phyloP scores from a whole-genome alignment of 768 basidiomycete species.

The Agaricus sinodeliciosus region DNA sequence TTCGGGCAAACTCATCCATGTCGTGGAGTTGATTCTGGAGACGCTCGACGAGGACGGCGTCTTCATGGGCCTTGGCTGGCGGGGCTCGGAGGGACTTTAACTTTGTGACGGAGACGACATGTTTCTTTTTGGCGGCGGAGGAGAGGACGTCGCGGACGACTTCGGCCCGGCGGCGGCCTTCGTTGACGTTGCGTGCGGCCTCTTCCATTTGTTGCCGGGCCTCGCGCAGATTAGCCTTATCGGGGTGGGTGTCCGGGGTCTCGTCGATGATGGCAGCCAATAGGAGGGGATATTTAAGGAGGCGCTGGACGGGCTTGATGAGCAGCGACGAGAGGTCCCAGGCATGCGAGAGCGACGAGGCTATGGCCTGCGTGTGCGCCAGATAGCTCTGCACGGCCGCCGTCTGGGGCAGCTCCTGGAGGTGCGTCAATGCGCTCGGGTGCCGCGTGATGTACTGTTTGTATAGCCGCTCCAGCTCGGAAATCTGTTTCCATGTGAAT shows the following conservation, averaged over 20 bases:
- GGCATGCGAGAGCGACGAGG: constrained; percentile 71
- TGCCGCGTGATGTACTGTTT: constrained; percentile 80
- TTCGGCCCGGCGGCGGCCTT: constrained; percentile 68
- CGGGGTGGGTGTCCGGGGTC: constrained; percentile 62
- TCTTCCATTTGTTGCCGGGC: constrained; percentile 62
- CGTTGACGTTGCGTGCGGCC: constrained; percentile 72
- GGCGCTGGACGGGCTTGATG: constrained; percentile 95
- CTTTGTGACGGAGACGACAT: constrained; percentile 42
- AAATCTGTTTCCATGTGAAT: constrained; percentile 37
- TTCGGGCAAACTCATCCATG: constrained; percentile 51
- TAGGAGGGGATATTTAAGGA: constrained; percentile 90
- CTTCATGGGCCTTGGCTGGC: constrained; percentile 12
- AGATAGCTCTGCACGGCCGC: constrained; percentile 63
- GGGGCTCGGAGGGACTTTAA: constrained; percentile 44
- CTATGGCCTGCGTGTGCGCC: constrained; percentile 55
- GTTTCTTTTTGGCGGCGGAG: constrained; percentile 30
- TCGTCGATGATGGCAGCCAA: constrained; percentile 70
- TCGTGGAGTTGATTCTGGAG: constrained; percentile 52
- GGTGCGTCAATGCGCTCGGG: constrained; percentile 64
- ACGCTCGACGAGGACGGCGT: constrained; percentile 45
- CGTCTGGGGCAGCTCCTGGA: constrained; percentile 42
- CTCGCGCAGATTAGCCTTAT: constrained; percentile 48
- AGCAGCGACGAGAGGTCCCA: constrained; percentile 93
- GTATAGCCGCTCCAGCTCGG: constrained; percentile 65
- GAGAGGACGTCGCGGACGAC: constrained; percentile 69